Conservation (phyloP, 1,284 basidiomycete species). For the Fomitopsis schrenkii region DNA sequence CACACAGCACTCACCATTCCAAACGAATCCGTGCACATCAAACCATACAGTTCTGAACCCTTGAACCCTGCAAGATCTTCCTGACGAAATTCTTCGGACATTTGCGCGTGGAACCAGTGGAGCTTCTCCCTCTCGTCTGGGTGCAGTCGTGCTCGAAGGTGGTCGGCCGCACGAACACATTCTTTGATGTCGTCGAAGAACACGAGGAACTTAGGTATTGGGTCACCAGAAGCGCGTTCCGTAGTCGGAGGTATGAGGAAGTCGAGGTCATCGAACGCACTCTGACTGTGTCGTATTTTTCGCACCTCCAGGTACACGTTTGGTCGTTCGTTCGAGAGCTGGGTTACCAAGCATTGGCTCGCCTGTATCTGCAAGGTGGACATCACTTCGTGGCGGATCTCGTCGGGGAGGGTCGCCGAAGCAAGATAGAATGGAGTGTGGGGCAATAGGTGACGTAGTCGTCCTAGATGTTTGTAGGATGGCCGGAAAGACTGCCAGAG, state of each 20-base stretch:
- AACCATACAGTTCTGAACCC: slow-evolving; percentile 11
- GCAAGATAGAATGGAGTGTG: slow-evolving; percentile 25
- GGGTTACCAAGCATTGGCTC: slow-evolving; percentile 9
- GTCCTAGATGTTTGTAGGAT: slow-evolving; percentile 25
- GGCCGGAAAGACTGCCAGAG: slow-evolving; percentile 30
- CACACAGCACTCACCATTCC: slow-evolving; percentile 23
- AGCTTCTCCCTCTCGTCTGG: neutral
- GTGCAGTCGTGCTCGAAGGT: slow-evolving; percentile 2
- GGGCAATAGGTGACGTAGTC: slow-evolving; percentile 24
- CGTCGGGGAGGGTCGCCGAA: slow-evolving; percentile 28
- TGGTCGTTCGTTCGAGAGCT: slow-evolving; percentile 28
- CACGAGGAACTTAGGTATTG: slow-evolving; percentile 21
- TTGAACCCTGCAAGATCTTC: slow-evolving; percentile 2
- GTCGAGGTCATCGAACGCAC: slow-evolving; percentile 26
- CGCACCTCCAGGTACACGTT: slow-evolving; percentile 28
- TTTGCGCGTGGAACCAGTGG: neutral
- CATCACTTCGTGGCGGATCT: neutral
- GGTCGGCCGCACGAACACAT: slow-evolving; percentile 13
- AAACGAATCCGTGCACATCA: slow-evolving; percentile 26
- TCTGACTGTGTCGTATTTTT: slow-evolving; percentile 18
- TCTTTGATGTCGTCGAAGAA: slow-evolving; percentile 28
- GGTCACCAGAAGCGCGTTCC: slow-evolving; percentile 4
- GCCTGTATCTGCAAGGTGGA: slow-evolving; percentile 12
- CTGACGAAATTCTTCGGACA: neutral
- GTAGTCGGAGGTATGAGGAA: slow-evolving; percentile 27